Base-by-base conservation (phyloP, 73 alveolate genomes). In the Blepharisma japonicum region DNA sequence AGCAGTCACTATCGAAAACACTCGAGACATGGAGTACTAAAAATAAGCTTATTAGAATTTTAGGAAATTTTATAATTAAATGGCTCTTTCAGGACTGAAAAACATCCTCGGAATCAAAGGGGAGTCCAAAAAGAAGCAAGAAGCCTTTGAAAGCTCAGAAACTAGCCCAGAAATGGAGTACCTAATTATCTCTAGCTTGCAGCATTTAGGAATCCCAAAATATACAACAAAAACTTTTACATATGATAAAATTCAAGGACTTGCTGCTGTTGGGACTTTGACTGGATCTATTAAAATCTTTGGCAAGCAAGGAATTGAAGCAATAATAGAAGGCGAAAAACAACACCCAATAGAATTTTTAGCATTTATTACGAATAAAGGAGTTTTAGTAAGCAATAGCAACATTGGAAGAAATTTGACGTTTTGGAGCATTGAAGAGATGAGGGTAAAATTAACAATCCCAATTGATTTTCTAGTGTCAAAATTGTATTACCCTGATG, bases 61-160 rank as follows among this genome's bases (percentile, higher is more conserved):
- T 32, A 32, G 42, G 42, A 32, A 32, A 32, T 32, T 32, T 32
- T 32, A 32, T 32, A 32, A 32, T 32, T 32, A 20, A 61, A 61
- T 61, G 74, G 74, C 74, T 18, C 23, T 61, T 61, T 61, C 74
- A 14, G 74, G 74, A 18, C 14, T 61, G 18, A 61, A 61, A 61
- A 61, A 5, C 74, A 8, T 61, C 5, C 23, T 61, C 48, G 74
- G 74, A 14, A 25, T 14, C 50, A 61, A 61, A 25, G 11, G 18
- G 47, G 74, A 61, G 4, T 8, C 39, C 2, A 25, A 25, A 14
- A 61, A 61, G 46, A n/a, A 25, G 18, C 47, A 61, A 25, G 23
- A 61, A 61, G 74, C 74, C 23, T 61, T 61, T 39, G 74, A 61
- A 25, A 61, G 18, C 74, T 61, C 74, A 1, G 74, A 61, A 61